A percentile compares a stretch with the other conserved stretches of the same genome.
Conservation (phyloP, 345 rosid genomes). For the Viola odorata region DNA sequence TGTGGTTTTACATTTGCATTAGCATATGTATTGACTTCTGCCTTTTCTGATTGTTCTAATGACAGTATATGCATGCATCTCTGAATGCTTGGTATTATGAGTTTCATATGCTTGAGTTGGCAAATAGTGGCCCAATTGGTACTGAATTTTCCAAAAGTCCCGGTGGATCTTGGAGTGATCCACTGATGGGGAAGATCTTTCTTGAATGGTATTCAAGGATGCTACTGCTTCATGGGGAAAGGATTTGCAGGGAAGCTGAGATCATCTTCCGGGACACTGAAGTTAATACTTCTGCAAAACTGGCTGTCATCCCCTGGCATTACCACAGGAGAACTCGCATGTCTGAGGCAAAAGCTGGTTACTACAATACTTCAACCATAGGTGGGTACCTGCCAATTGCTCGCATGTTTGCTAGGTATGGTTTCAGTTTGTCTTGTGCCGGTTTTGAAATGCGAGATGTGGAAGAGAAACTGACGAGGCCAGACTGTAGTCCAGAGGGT, state of each 20-base stretch:
- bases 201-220: constrained; percentile 48
- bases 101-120: constrained; percentile 42
- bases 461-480: constrained; percentile 32
- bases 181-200: constrained; percentile 33
- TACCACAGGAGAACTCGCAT: constrained; percentile 38
- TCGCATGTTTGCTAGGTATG: constrained; percentile 36
- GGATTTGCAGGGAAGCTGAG: constrained; percentile 38
- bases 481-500: constrained; percentile 39
- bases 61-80: constrained; percentile 36
- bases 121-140: constrained; percentile 35
- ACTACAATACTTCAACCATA: constrained; percentile 39
- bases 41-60: constrained; percentile 18
- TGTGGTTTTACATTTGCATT: too few relatives aligned
- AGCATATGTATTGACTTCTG: too few relatives aligned
- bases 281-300: too few relatives aligned
- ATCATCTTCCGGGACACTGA: too few relatives aligned
- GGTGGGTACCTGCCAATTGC: constrained; percentile 46
- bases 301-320: constrained; percentile 37
- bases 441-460: constrained; percentile 43
- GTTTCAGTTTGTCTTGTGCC: constrained; percentile 35
- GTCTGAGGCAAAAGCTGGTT: constrained; percentile 47
- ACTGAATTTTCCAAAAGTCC: constrained; percentile 39
- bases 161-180: constrained; percentile 41
- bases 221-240: constrained; percentile 49
- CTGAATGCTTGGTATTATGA: constrained; percentile 38